Conservation (phyloP, 2,329 filamentous ascomycete genomes). For the Microsporum ferrugineum region DNA sequence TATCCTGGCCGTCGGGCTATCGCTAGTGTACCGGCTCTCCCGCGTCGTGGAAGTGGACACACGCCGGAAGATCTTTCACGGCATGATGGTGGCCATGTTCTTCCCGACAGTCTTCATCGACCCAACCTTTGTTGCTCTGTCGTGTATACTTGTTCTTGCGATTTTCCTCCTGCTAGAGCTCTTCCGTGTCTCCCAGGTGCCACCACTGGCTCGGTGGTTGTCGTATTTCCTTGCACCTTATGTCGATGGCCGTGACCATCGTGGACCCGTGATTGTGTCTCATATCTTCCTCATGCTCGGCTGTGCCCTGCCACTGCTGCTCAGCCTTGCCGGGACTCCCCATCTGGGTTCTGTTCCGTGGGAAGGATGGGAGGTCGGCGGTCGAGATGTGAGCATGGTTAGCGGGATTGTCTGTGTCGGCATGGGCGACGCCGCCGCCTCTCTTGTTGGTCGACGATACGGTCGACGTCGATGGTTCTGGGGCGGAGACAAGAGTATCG, state of each 20-base stretch:
- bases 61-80: constrained; percentile 91
- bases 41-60: constrained; percentile 84
- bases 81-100: constrained; percentile 96
- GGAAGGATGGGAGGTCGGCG: constrained; percentile 61
- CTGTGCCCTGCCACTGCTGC: constrained; percentile 88
- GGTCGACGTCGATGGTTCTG: constrained; percentile 88
- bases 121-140: constrained; percentile 68
- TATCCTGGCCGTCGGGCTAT: constrained; percentile 60
- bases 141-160: constrained; percentile 65
- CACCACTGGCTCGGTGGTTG: constrained; percentile 75
- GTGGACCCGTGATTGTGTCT: constrained; percentile 86
- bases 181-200: constrained; percentile 79
- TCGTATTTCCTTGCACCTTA: constrained; percentile 84
- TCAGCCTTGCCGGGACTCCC: constrained; percentile 60
- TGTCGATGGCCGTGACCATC: constrained; percentile 83
- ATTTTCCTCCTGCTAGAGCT: constrained; percentile 83
- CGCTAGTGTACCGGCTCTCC: constrained; percentile 62
- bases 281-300: constrained; percentile 94
- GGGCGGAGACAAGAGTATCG: constrained; percentile 90
- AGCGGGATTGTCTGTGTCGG: constrained; percentile 89
- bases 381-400: constrained; percentile 76
- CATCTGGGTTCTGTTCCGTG: constrained; percentile 47
- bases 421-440: constrained; percentile 87
- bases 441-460: constrained; percentile 74
- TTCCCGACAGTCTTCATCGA: constrained; percentile 78